Conservation (phyloP, 768 basidiomycete genomes). For the Trametes meyenii region DNA sequence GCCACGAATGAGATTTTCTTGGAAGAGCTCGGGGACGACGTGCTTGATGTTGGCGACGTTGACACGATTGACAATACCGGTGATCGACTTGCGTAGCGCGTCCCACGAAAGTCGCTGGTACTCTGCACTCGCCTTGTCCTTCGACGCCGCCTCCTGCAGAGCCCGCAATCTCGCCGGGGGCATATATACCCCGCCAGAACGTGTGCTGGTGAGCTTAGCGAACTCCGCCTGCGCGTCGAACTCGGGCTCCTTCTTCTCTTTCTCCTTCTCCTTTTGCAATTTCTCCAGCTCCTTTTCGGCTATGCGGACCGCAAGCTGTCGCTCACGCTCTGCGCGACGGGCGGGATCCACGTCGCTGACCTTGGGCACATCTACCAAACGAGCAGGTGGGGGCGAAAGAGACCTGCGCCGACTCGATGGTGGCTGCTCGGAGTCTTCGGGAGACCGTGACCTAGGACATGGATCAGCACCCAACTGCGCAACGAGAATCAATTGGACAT, state of each 20-base stretch:
- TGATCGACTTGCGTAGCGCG: constrained; percentile 94
- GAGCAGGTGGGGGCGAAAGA: constrained; percentile 41
- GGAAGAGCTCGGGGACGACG: constrained; percentile 87
- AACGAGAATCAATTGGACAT: not conserved
- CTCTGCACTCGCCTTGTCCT: constrained; percentile 83
- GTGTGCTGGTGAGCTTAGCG: constrained; percentile 77
- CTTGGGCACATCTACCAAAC: constrained; percentile 44
- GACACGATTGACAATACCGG: constrained; percentile 99
- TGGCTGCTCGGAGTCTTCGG: constrained; percentile 38
- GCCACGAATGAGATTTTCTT: constrained; percentile 93
- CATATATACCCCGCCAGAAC: constrained; percentile 94
- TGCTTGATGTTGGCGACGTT: constrained; percentile 96
- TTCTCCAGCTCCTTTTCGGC: constrained; percentile 72
- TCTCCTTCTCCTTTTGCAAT: constrained; percentile 53
- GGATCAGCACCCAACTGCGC: not conserved
- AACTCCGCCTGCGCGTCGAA: constrained; percentile 86
- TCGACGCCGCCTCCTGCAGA: constrained; percentile 79
- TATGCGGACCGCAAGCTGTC: constrained; percentile 71
- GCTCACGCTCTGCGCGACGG: constrained; percentile 75
- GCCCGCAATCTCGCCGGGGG: constrained; percentile 93
- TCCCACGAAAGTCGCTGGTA: constrained; percentile 98
- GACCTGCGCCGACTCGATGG: constrained; percentile 48
- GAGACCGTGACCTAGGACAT: constrained; percentile 37
- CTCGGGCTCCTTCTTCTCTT: constrained; percentile 43
- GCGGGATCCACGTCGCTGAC: constrained; percentile 78